Evolutionary conservation across 2,329 filamentous ascomycete species (phyloP).

Genomic region (Leptographium flavum): DNA sequence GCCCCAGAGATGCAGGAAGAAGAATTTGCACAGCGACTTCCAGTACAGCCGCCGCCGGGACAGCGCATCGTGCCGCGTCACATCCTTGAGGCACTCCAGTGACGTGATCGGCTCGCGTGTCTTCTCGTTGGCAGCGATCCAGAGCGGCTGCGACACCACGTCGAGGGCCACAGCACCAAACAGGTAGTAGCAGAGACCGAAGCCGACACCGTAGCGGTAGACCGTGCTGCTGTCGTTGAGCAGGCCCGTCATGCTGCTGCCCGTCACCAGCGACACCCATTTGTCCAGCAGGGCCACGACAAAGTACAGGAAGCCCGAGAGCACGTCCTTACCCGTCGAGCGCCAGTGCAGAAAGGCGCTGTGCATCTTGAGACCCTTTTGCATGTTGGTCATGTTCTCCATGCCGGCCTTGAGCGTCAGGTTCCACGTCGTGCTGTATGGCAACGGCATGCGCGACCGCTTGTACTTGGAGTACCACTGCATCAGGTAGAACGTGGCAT

Average conservation of each 20-base stretch:
- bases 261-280: conserved; percentile 16
- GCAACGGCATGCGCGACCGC: conserved; percentile 15
- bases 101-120: conserved; percentile 24
- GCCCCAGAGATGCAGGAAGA: conserved; percentile 36
- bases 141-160: conserved; percentile 35
- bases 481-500: conserved; percentile 20
- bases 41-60: conserved; percentile 35
- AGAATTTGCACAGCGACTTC: conserved; percentile 31
- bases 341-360: conserved; percentile 19
- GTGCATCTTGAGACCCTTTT: conserved; percentile 18
- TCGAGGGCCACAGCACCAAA: conserved; percentile 42
- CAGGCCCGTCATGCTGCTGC: conserved; percentile 9
- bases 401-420: conserved; percentile 17
- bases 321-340: conserved; percentile 22
- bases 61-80: conserved; percentile 27
- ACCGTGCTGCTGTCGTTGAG: conserved; percentile 14
- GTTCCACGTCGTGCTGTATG: conserved; percentile 19
- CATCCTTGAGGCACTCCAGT: conserved; percentile 25
- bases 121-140: conserved; percentile 27
- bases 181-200: conserved; percentile 42
- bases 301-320: conserved; percentile 29
- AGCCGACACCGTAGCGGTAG: conserved; percentile 34
- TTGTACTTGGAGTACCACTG: conserved; percentile 26
- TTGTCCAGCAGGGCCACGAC: conserved; percentile 19
- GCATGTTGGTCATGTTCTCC: conserved; percentile 16